Percentiles rank a stretch among this genome's conserved stretches.
Conservation (phyloP, 208 protist genomes). For the Phytomonas sp. region DNA sequence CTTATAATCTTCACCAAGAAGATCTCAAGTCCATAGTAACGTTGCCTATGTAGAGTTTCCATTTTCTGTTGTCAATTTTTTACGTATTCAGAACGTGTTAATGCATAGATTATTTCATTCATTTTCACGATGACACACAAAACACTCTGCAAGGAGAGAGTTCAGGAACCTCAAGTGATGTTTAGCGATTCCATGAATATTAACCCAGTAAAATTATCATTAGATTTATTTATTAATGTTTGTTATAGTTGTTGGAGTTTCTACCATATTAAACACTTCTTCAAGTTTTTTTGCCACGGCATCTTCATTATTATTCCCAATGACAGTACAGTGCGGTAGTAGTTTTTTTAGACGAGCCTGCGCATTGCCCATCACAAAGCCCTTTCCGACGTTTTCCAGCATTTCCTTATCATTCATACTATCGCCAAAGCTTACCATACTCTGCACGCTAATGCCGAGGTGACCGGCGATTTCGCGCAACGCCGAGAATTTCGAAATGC, state of each 20-base stretch:
- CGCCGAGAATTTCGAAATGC: conserved; percentile 48
- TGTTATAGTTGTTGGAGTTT: conserved; percentile 1
- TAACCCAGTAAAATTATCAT: not conserved
- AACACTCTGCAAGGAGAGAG: not conserved
- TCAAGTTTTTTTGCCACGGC: conserved; percentile 40
- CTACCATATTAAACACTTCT: conserved; percentile 20
- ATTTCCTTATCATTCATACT: conserved; percentile 64
- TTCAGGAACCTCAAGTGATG: not conserved
- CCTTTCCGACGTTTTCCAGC: conserved; percentile 27
- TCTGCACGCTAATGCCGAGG: not conserved
- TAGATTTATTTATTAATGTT: conserved; percentile 6
- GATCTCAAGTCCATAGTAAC: not conserved
- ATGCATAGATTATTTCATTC: not conserved
- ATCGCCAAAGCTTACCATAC: conserved; percentile 32
- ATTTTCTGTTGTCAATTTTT: not conserved
- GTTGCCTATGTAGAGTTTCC: not conserved
- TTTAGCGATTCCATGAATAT: not conserved
- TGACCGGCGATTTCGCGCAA: conserved; percentile 29
- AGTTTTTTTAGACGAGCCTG: conserved; percentile 31
- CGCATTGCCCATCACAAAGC: conserved; percentile 47
- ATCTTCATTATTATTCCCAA: conserved; percentile 32
- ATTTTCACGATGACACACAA: not conserved
- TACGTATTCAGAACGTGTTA: not conserved
- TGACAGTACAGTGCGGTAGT: conserved; percentile 28
- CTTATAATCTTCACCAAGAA: not conserved